These are phyloP conservation scores for Populus alba DNA, from an alignment of 345 rosid species.

Conservation along the genomic window DNA sequence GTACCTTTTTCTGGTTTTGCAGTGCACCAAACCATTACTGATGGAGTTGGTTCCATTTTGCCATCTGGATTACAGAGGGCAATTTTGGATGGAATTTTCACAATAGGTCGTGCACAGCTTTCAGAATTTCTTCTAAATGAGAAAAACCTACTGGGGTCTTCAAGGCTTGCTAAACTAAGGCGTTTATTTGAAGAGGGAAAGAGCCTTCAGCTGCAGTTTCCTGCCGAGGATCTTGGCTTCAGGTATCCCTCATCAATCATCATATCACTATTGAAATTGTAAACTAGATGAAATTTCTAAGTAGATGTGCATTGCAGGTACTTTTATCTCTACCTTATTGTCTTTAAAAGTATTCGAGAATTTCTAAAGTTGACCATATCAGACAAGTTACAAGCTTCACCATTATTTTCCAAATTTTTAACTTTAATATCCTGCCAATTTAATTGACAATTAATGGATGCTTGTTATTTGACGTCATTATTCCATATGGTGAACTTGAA, in stretches of 20 bases:
- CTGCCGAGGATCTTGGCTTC: constrained; percentile 99
- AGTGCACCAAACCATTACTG: constrained; percentile 63
- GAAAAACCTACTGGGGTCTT: constrained; percentile 69
- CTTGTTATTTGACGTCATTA: background rate
- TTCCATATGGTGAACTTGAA: background rate
- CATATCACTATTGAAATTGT: too few species aligned
- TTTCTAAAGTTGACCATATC: background rate
- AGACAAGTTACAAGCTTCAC: background rate
- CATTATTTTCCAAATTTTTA: background rate
- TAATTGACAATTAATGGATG: background rate
- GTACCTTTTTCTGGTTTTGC: constrained; percentile 19
- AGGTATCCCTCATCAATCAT: constrained; percentile 42
- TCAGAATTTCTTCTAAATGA: constrained; percentile 69
- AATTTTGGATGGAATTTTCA: constrained; percentile 71
- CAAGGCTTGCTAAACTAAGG: constrained; percentile 69
- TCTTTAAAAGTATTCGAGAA: background rate
- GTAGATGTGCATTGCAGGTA: background rate
- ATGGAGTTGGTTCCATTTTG: constrained; percentile 56
- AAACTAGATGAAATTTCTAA: background rate
- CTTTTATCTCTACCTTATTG: background rate
- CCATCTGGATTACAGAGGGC: constrained; percentile 72
- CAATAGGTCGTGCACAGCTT: constrained; percentile 82
- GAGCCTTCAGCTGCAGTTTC: constrained; percentile 94
- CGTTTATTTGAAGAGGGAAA: constrained; percentile 79
- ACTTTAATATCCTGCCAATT: background rate